Percentiles rank a stretch among this genome's conserved stretches.
These are phyloP conservation scores for Trichosporon sp. DNA, from an alignment of 1,284 basidiomycete species.

Conservation along the genomic window DNA sequence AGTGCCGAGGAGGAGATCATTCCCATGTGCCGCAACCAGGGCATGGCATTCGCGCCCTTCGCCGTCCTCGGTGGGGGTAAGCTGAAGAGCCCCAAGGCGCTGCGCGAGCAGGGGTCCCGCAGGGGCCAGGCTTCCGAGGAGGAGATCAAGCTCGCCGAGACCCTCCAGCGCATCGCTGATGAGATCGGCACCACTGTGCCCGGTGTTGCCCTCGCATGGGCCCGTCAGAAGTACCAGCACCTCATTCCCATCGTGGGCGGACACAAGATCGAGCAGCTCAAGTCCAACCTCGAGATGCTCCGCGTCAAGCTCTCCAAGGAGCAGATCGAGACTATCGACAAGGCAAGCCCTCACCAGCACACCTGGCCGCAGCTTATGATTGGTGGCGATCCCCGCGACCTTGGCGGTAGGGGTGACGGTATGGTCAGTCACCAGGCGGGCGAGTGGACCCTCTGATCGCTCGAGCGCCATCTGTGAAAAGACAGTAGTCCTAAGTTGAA, in stretches of 20 bases:
- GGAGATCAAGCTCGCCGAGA: constrained; percentile 40
- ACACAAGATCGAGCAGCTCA: neutral
- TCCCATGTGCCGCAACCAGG: constrained; percentile 54
- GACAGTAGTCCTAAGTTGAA: neutral
- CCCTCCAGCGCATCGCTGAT: neutral
- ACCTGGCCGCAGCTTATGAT: neutral
- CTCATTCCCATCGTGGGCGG: neutral
- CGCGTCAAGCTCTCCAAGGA: neutral
- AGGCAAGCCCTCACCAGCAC: neutral
- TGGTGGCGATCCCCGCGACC: neutral
- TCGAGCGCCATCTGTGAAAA: no score
- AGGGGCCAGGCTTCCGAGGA: constrained; percentile 22
- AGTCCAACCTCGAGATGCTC: neutral
- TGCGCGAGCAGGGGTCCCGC: constrained; percentile 24
- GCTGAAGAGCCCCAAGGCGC: constrained; percentile 45
- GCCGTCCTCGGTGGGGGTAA: constrained; percentile 47
- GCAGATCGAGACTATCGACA: neutral
- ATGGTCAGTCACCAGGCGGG: neutral
- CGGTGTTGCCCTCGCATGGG: neutral
- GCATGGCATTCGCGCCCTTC: constrained; percentile 48
- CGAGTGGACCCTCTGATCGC: neutral
- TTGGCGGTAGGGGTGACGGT: neutral
- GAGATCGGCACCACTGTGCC: neutral
- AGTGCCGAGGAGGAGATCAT: constrained; percentile 60
- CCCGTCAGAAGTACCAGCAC: neutral